Base-by-base conservation (phyloP, 129 eudicot genomes). In the Chrysanthemum seticuspe region DNA sequence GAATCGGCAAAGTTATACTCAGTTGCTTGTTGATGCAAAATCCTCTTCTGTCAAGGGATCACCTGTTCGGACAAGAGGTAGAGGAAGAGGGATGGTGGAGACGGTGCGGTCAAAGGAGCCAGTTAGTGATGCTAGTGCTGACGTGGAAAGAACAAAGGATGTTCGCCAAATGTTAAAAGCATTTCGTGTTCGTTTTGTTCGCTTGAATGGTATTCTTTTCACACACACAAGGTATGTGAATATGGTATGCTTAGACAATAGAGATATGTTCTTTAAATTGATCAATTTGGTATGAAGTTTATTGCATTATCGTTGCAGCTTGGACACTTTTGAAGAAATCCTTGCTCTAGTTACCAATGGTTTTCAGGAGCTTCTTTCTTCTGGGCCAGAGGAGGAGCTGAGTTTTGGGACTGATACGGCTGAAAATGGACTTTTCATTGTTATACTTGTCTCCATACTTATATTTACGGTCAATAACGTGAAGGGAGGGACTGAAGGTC, bases 121-220 rank as follows among this genome's bases (percentile, higher is more conserved):
- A n/a, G 71, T 52, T 62, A 67, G 52, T 74, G 83, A 78, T 50
- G 67, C 47, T 62, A 49, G 13, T 53, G 19, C 75, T 16, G 73
- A 40, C 0, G 31, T 60, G 50, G 87, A 79, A 48, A 81, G 19
- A 53, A 64, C 68, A 81, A 76, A 56, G 62, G 77, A 71, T 12
- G 44, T 67, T 25, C 83, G 72, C 23, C 81, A 71, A 29, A 74
- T 23, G 13, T 82, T 76, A 29, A 82, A 82, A 85, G 77, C 81
- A 25, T 84, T 87, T 36, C 73, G 89, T 68, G 70, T 54, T 58
- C 78, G 83, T 9, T 84, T 84, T 79, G 87, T 87, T 69, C 92
- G 85, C 23, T 66, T 87, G 54, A 83, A 84, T 82, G 92, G 92
- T 51, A 68, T 87, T 80, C 84, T 87, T 64, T 87, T 79, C 80